Conservation (phyloP, 2,329 filamentous ascomycete species). For the Orbilia brochopaga region DNA sequence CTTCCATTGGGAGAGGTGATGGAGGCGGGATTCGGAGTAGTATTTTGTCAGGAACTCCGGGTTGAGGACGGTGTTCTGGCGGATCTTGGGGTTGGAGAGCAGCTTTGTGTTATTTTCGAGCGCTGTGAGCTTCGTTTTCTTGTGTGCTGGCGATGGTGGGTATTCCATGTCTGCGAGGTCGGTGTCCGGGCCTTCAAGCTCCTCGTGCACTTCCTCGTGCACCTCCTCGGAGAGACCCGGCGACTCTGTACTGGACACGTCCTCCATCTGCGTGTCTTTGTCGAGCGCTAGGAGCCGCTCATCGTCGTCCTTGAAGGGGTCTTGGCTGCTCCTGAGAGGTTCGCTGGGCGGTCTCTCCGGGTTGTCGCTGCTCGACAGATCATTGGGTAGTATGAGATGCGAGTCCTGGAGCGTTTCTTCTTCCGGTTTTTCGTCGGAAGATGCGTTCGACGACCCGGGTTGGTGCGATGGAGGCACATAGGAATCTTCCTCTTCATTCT, state of each 20-base stretch:
- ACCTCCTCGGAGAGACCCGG: not conserved
- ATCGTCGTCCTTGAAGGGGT: conserved; percentile 46
- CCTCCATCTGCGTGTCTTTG: conserved; percentile 33
- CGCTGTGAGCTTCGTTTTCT: conserved; percentile 69
- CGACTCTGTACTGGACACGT: not conserved
- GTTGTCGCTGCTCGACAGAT: conserved; percentile 17
- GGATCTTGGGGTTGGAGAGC: conserved; percentile 80
- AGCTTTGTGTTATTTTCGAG: conserved; percentile 91
- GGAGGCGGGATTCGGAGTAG: conserved; percentile 90
- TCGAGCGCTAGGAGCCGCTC: conserved; percentile 27
- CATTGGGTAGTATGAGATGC: conserved; percentile 25
- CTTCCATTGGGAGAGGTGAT: conserved; percentile 81
- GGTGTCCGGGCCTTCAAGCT: conserved; percentile 10
- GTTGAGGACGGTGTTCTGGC: conserved; percentile 88
- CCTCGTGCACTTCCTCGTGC: conserved; percentile 12
- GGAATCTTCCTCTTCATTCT: conserved; percentile 9
- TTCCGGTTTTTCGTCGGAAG: conserved; percentile 9
- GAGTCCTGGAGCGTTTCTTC: conserved; percentile 44
- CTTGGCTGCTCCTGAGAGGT: conserved; percentile 37
- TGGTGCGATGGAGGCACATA: conserved; percentile 1
- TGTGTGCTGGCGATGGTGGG: conserved; percentile 37
- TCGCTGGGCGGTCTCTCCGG: conserved; percentile 18
- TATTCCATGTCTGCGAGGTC: conserved; percentile 13
- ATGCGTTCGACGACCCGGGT: conserved; percentile 1
- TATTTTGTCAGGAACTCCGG: conserved; percentile 93